These are phyloP conservation scores for Penicillium subrubescens DNA, from an alignment of 495 filamentous ascomycete species.

Conservation along the genomic window DNA sequence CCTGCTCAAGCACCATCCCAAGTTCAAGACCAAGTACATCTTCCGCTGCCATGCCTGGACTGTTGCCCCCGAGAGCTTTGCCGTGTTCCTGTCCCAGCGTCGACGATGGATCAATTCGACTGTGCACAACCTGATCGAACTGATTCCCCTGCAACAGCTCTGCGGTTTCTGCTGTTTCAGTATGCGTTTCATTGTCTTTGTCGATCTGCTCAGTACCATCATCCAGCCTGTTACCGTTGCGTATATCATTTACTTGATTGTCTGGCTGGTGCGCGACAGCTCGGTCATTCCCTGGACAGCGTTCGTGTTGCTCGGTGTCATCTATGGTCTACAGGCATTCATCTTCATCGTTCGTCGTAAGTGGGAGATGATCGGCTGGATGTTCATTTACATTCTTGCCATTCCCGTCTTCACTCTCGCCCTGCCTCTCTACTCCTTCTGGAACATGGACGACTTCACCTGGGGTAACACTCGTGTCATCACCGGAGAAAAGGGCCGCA, in stretches of 20 bases:
- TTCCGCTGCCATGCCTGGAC: conserved; percentile 93
- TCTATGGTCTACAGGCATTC: conserved; percentile 95
- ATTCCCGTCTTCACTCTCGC: conserved; percentile 90
- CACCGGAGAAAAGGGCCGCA: conserved; percentile 90
- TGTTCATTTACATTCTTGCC: conserved; percentile 92
- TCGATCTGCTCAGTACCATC: conserved; percentile 89
- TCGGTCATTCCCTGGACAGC: conserved; percentile 75
- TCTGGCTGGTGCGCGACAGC: conserved; percentile 61
- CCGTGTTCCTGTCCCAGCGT: conserved; percentile 94
- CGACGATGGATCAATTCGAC: conserved; percentile 99
- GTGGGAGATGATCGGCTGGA: conserved; percentile 99
- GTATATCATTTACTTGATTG: conserved; percentile 89
- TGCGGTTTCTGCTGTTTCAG: conserved; percentile 99
- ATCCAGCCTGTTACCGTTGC: conserved; percentile 91
- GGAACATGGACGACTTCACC: conserved; percentile 99
- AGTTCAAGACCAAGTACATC: conserved; percentile 98
- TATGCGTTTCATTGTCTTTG: conserved; percentile 97
- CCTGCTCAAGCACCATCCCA: conserved; percentile 86
- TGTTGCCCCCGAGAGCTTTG: conserved; percentile 89
- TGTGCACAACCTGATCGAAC: conserved; percentile 94
- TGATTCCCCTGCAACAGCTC: conserved; percentile 88
- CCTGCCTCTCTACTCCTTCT: conserved; percentile 94
- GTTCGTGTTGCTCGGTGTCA: conserved; percentile 86
- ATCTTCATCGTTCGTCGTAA: conserved; percentile 95
- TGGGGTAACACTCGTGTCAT: conserved; percentile 99